phyloP scores from a whole-genome alignment of 1,284 basidiomycete species.

The Moesziomyces sp. region DNA sequence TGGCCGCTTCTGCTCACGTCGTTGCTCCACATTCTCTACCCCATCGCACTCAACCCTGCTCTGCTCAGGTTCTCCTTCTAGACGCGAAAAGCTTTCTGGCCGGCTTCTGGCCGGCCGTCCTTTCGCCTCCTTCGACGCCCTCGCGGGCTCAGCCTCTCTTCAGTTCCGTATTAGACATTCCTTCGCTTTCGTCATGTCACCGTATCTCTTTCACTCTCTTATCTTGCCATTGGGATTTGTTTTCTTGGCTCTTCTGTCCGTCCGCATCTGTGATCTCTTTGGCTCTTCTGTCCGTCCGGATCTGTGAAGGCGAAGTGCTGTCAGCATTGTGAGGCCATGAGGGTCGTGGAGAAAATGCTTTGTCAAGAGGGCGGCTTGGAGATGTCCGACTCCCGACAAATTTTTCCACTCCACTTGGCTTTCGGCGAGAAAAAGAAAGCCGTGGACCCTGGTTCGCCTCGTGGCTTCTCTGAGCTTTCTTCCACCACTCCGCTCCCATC shows the following conservation, averaged over 20 bases:
- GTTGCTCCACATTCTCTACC: conserved; percentile 46
- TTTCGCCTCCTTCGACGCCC: neutral
- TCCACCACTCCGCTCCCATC: neutral
- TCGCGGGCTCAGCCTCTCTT: neutral
- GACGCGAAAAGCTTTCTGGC: neutral
- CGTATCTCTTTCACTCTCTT: neutral
- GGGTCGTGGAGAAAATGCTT: no score
- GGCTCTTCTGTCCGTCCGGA: no score
- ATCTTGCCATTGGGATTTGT: neutral
- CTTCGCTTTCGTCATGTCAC: neutral
- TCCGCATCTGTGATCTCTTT: no score
- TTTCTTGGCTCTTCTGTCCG: no score
- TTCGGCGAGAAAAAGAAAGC: neutral
- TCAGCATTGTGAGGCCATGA: no score
- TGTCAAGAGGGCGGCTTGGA: no score
- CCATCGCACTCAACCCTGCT: conserved; percentile 50
- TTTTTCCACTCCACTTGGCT: neutral
- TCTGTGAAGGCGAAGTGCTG: no score
- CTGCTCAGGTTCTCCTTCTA: conserved; percentile 55
- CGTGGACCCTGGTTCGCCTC: neutral
- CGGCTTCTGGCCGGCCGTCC: neutral
- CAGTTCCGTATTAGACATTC: neutral
- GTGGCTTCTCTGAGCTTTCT: neutral
- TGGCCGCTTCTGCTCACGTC: conserved; percentile 25
- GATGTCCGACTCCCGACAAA: no score